Base-by-base conservation (phyloP, 108 stramenopile species). In the Fistulifera pelliculosa region DNA sequence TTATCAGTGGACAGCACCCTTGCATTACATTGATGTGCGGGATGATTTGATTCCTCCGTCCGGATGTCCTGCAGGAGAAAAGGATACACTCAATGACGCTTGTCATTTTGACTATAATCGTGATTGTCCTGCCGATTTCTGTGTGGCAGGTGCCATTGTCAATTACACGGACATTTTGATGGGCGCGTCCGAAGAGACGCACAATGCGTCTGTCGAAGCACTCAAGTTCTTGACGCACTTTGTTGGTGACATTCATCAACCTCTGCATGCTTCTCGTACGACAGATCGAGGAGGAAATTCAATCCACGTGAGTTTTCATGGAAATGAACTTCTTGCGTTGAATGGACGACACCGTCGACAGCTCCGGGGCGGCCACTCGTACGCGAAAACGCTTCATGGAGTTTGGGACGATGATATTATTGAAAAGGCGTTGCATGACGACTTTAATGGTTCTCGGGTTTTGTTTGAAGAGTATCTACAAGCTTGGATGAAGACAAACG, bases 221-320 rank as follows among this genome's bases (percentile, higher is more conserved):
- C 65, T 82, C 50, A 75, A 59, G 71, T 82, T 82, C 52, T 42
- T 76, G 38, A 73, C 70, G 16, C 81, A 82, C 62, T 77, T 82
- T 55, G 54, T 82, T 42, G 81, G 81, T 40, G 81, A 82, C 40
- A 62, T 82, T 53, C 81, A 82, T 62, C 81, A 82, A 52, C 81
- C 81, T 12, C 54, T 82, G 24, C 81, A 82, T 40, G 51, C 27
- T 15, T 63, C 74, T 11, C 60, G 81, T 38, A 21, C 38, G 16
- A 54, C 76, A 7, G 81, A 82, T 54, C 64, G 50, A 44, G 81
- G 81, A 21, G 81, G 81, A 12, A 82, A 82, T 55, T 47, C 66
- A 21, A 64, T 82, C 44, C 52, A 69, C 27, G 76, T 82, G 18
- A 41, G 63, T 17, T 77, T 75, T 43, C 31, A 44, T 38, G 57